Percentiles rank a stretch among this genome's conserved stretches.
These are phyloP conservation scores for Pythium catenulatum DNA, from an alignment of 352 stramenopile species.

Conservation along the genomic window DNA sequence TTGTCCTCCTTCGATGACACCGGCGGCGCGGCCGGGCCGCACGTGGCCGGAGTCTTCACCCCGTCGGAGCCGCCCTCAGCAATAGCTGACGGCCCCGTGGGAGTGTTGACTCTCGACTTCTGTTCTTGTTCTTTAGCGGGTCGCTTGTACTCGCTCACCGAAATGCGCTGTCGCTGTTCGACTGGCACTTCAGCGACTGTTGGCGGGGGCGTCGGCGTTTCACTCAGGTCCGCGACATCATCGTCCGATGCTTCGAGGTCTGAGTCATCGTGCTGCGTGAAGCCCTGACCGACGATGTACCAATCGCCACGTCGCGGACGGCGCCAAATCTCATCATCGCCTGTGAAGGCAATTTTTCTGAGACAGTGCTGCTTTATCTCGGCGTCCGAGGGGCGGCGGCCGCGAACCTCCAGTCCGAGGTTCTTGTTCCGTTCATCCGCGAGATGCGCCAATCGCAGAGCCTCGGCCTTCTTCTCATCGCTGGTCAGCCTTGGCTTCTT, in stretches of 20 bases:
- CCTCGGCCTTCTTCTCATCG: background rate
- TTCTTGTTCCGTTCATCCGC: background rate
- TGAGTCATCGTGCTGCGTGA: background rate
- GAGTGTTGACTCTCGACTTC: background rate
- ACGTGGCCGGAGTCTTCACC: background rate
- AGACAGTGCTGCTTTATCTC: constrained; percentile 6
- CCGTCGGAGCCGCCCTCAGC: background rate
- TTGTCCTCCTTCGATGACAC: too few species aligned
- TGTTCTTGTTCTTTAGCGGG: background rate
- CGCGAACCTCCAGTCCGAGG: constrained; percentile 4
- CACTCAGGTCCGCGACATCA: too few species aligned
- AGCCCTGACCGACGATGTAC: background rate
- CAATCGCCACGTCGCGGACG: background rate
- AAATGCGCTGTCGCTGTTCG: constrained; percentile 9
- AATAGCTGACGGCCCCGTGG: background rate
- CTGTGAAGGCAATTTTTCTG: background rate
- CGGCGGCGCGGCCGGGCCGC: too few species aligned
- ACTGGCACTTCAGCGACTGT: background rate
- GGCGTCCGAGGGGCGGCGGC: background rate
- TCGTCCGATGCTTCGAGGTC: constrained; percentile 1
- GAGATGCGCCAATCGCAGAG: background rate
- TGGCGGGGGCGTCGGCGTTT: background rate
- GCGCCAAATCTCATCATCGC: constrained; percentile 1
- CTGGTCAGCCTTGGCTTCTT: constrained; percentile 3
- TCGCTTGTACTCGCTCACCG: background rate